Base-by-base conservation (phyloP, 371 early-diverging fungal genomes). In the Apophysomyces elegans region DNA sequence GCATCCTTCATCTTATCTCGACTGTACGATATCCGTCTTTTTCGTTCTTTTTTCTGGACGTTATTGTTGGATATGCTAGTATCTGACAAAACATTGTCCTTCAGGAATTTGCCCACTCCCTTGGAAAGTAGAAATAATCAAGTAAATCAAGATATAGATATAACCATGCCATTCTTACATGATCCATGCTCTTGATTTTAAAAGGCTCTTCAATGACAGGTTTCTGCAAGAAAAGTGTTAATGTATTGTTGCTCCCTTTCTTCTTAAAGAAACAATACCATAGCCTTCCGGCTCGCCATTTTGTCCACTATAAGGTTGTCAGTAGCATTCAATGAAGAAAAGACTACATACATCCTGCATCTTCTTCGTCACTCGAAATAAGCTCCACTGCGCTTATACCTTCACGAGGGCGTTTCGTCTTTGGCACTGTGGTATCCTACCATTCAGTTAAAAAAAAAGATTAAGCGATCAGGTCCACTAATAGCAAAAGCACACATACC, bases 311-410 rank as follows among this genome's bases (percentile, higher is more conserved):
- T 11, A 21, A 50, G 11, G 21, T 18, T 8, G 1, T 50, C 9
- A 21, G 54, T 11, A 1, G 11, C 54, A 21, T 5, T 0, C 18
- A 50, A 26, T 26, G 32, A 3, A 2, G 32, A 21, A 21, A 50
- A 18, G 21, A 13, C 1, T 50, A 8, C 54, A 18, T 50, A 50
- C 54, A 50, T 50, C 54, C 54, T 50, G n/a, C 21, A 16, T 50
- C 54, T 26, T 50, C 54, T 21, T 50, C 54, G 21, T 50, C 54
- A 11, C 54, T 50, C 21, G 54, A 50, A 21, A 50, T 50, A 21
- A 50, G n/a, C 11, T 50, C 21, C 54, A 50, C 54, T 21, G 21
- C 5, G 21, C 21, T n/a, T 21, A 26, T 26, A 18, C 47, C 47
- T 7, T 7, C n/a, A n/a, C 54, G 54, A 5, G 21, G 21, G 9